Evolutionary conservation across 352 stramenopile genomes (phyloP).

Genomic region (Phytophthora foliorum): DNA sequence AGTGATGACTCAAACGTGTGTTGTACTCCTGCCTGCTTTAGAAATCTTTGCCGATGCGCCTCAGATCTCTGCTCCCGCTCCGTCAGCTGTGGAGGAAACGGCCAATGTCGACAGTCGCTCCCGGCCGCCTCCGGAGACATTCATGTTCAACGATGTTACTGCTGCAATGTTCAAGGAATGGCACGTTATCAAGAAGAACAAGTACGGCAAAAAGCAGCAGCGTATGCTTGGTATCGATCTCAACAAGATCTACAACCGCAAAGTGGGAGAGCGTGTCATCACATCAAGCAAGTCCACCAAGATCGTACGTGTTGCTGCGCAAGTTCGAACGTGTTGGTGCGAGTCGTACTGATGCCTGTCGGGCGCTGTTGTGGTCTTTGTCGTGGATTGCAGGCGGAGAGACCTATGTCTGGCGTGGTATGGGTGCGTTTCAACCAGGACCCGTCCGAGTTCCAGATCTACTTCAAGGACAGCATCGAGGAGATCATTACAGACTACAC

Average conservation of each 20-base stretch:
- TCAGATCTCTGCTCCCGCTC: constrained; percentile 75
- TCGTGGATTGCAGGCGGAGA: constrained; percentile 62
- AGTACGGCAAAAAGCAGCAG: constrained; percentile 91
- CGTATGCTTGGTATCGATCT: constrained; percentile 90
- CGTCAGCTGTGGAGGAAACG: constrained; percentile 73
- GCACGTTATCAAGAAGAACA: constrained; percentile 94
- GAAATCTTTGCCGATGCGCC: constrained; percentile 89
- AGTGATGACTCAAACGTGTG: constrained; percentile 5
- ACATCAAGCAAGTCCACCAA: constrained; percentile 91
- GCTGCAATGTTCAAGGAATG: constrained; percentile 93
- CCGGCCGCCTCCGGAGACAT: constrained; percentile 84
- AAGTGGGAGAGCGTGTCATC: constrained; percentile 91
- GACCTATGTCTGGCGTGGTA: constrained; percentile 86
- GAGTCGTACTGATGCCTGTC: constrained; percentile 2
- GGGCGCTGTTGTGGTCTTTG: constrained; percentile 1
- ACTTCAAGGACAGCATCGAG: constrained; percentile 91
- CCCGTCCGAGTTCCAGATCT: constrained; percentile 90
- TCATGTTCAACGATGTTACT: constrained; percentile 94
- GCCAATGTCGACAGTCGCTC: constrained; percentile 71
- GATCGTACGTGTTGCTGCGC: constrained; percentile 71
- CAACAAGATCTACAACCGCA: constrained; percentile 93
- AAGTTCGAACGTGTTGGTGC: neutral
- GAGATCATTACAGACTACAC: constrained; percentile 92
- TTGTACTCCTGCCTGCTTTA: constrained; percentile 32
- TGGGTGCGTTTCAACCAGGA: constrained; percentile 91